These are phyloP conservation scores for Melastoma candidum DNA, from an alignment of 441 rosid genomes.

Conservation along the genomic window DNA sequence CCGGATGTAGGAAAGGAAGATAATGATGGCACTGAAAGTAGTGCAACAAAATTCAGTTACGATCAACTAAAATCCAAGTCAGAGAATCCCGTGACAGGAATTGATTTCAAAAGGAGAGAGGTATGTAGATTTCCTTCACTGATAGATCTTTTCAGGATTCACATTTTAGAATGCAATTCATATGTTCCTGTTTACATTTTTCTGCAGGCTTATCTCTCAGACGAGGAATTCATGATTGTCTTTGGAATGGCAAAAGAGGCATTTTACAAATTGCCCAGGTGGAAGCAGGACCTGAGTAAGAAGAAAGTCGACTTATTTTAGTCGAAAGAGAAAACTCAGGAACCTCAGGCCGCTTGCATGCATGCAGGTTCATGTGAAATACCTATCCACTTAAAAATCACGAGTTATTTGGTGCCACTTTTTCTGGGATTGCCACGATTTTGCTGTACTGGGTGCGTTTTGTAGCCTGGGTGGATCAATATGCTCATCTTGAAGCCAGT, in stretches of 20 bases:
- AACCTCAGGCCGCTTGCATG: no score
- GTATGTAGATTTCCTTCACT: conserved; percentile 24
- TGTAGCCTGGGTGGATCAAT: no score
- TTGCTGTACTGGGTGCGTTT: no score
- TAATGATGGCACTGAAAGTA: conserved; percentile 25
- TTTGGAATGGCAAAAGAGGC: conserved; percentile 61
- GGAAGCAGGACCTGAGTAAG: conserved; percentile 98
- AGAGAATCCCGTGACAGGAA: conserved; percentile 60
- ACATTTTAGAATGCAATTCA: not conserved
- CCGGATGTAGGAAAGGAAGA: conserved; percentile 21
- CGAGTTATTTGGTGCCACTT: no score
- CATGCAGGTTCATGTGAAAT: no score
- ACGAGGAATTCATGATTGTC: conserved; percentile 66
- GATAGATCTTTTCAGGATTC: not conserved
- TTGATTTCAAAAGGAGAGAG: conserved; percentile 75
- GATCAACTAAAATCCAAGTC: conserved; percentile 86
- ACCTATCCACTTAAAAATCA: no score
- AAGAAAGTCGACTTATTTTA: conserved; percentile 86
- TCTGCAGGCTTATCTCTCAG: conserved; percentile 75
- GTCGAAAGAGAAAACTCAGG: conserved; percentile 1
- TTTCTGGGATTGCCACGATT: no score
- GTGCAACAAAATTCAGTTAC: conserved; percentile 51
- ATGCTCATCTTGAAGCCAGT: no score
- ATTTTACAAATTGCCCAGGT: conserved; percentile 64
- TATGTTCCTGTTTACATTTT: conserved; percentile 11